Evolutionary conservation across 805 yeast species (phyloP).

Genomic region (Barnettozyma salicaria): DNA sequence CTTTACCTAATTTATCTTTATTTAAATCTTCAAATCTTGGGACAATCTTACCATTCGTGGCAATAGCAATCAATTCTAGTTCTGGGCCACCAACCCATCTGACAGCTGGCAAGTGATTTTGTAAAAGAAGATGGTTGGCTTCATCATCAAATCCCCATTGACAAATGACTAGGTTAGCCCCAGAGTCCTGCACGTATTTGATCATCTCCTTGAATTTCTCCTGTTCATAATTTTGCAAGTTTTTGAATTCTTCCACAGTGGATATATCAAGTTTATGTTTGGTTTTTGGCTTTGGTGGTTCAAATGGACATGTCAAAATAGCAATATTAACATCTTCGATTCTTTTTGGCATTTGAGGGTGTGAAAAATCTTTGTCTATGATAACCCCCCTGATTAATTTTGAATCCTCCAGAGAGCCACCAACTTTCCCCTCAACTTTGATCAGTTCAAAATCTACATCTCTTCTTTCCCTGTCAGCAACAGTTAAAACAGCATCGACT

Average conservation of each 20-base stretch:
- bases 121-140: slow-evolving; percentile 86
- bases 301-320: slow-evolving; percentile 96
- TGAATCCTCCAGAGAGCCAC: slow-evolving; percentile 88
- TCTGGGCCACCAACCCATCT: slow-evolving; percentile 99
- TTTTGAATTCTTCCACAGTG: slow-evolving; percentile 88
- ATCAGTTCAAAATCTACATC: slow-evolving; percentile 97
- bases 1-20: slow-evolving; percentile 76
- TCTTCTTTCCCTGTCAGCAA: slow-evolving; percentile 84
- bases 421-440: slow-evolving; percentile 91
- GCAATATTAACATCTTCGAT: slow-evolving; percentile 82
- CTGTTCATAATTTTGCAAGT: slow-evolving; percentile 87
- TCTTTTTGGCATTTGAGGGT: slow-evolving; percentile 93
- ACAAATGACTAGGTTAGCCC: slow-evolving; percentile 95
- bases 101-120: slow-evolving; percentile 88
- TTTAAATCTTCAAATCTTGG: slow-evolving; percentile 93
- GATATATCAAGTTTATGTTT: slow-evolving; percentile 94
- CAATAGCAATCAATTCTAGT: slow-evolving; percentile 91
- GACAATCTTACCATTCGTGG: slow-evolving; percentile 95
- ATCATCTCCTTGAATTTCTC: slow-evolving; percentile 90
- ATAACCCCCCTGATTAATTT: slow-evolving; percentile 84
- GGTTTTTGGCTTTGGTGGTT: slow-evolving; percentile 99
- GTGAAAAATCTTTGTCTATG: slow-evolving; percentile 93
- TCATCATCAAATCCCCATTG: slow-evolving; percentile 99
- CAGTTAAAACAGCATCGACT: slow-evolving; percentile 88
- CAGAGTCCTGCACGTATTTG: slow-evolving; percentile 72